These are phyloP conservation scores for Fusarium sp. DNA, from an alignment of 2,329 filamentous ascomycete species.

Conservation along the genomic window DNA sequence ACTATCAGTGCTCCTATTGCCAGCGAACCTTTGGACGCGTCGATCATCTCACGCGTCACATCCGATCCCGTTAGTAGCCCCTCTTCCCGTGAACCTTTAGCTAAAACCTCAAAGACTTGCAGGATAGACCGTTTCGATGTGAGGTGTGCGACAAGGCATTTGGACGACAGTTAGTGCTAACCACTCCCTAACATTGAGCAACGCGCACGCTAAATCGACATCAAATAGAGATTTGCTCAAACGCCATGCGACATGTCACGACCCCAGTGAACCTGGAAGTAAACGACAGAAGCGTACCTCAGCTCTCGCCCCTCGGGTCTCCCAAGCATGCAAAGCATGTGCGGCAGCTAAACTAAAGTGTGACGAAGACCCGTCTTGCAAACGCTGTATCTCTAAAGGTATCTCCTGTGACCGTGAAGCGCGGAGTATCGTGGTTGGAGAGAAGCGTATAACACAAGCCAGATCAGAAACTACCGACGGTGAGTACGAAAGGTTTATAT, in stretches of 20 bases:
- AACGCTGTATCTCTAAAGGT: conserved; percentile 13
- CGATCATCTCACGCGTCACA: conserved; percentile 30
- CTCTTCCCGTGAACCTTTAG: neutral
- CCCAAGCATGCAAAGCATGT: conserved; percentile 26
- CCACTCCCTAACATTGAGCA: neutral
- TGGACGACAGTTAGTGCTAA: conserved; percentile 47
- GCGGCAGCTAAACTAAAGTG: conserved; percentile 27
- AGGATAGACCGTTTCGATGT: conserved; percentile 35
- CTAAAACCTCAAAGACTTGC: conserved; percentile 14
- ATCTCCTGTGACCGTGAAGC: conserved; percentile 10
- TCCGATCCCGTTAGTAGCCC: conserved; percentile 24
- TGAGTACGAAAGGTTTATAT: neutral
- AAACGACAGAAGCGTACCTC: conserved; percentile 22
- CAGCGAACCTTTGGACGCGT: conserved; percentile 30
- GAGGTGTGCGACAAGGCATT: conserved; percentile 32
- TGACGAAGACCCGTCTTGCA: conserved; percentile 21
- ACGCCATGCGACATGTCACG: conserved; percentile 21
- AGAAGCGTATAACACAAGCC: conserved; percentile 12
- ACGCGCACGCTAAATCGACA: neutral
- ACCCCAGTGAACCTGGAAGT: conserved; percentile 14
- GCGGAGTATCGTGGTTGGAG: conserved; percentile 10
- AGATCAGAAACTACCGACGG: neutral
- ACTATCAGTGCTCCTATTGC: conserved; percentile 29
- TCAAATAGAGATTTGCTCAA: conserved; percentile 21
- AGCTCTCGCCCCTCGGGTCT: conserved; percentile 15